Conservation (phyloP, 2,329 filamentous ascomycete genomes). For the Clarireedia homoeocarpa region DNA sequence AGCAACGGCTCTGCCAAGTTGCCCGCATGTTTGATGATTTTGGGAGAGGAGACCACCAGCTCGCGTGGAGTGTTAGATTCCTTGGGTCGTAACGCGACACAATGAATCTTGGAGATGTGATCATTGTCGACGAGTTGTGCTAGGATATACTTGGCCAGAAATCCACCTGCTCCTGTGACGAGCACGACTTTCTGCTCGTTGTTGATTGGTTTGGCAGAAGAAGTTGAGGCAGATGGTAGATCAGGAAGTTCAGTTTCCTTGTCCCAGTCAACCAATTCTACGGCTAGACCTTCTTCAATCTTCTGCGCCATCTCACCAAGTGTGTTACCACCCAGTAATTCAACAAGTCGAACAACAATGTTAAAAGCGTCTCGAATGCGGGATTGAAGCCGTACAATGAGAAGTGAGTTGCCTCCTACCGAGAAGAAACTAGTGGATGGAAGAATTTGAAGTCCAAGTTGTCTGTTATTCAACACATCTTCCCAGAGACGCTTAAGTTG, state of each 20-base stretch:
- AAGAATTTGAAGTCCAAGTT: not conserved
- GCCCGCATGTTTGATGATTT: not conserved
- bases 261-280: not conserved
- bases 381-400: conserved; percentile 26
- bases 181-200: not conserved
- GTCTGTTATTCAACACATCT: not conserved
- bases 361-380: conserved; percentile 21
- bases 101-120: not conserved
- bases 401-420: conserved; percentile 32
- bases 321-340: conserved; percentile 21
- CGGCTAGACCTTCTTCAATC: not conserved
- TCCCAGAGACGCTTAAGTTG: not conserved
- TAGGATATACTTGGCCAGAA: not conserved
- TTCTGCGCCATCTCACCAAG: conserved; percentile 18
- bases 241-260: not conserved
- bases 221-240: not conserved
- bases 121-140: not conserved
- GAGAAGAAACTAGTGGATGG: conserved; percentile 26
- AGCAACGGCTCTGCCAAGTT: not conserved
- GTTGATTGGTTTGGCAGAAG: no score
- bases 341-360: conserved; percentile 15
- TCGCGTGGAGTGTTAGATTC: not conserved
- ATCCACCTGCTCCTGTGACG: not conserved
- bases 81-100: not conserved
- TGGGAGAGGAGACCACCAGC: not conserved